Percentiles rank a stretch among this genome's conserved stretches.
Evolutionary conservation across 495 filamentous ascomycete genomes (phyloP).

Genomic region (Penicillium soppii): DNA sequence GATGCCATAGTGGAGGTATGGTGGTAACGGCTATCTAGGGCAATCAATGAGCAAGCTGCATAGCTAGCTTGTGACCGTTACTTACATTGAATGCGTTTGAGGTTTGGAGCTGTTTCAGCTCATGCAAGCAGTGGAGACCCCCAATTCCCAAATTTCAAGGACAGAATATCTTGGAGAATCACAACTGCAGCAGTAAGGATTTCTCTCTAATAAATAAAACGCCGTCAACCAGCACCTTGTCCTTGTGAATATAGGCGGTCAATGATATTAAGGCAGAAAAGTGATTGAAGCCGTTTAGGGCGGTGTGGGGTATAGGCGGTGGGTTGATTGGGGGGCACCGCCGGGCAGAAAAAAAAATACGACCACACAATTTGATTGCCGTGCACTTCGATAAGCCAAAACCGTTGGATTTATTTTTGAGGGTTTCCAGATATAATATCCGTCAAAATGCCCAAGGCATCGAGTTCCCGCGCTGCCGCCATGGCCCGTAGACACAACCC

Average conservation of each 20-base stretch:
- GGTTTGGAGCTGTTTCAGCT: no score
- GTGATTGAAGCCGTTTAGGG: conserved; percentile 7
- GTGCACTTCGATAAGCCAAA: conserved; percentile 5
- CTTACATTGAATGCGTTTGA: background rate
- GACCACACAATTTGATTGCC: conserved; percentile 36
- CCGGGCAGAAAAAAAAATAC: conserved; percentile 38
- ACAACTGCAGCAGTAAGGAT: no score
- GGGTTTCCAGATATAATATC: background rate
- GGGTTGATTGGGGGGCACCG: conserved; percentile 14
- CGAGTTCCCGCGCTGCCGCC: conserved; percentile 38
- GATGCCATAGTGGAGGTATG: conserved; percentile 32
- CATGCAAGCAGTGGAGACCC: no score
- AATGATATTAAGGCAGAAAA: conserved; percentile 17
- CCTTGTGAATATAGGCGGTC: conserved; percentile 3
- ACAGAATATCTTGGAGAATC: no score
- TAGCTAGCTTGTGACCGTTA: background rate
- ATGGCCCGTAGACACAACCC: conserved; percentile 62
- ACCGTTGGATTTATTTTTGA: conserved; percentile 2
- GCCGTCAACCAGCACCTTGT: background rate
- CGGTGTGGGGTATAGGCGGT: conserved; percentile 28
- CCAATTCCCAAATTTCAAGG: no score
- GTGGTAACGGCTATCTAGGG: background rate
- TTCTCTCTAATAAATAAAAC: no score
- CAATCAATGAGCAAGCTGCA: background rate
- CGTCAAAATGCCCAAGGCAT: conserved; percentile 47